A percentile compares a stretch with the other conserved stretches of the same genome.
These are phyloP conservation scores for Coleophoma cylindrospora DNA, from an alignment of 2,329 filamentous ascomycete genomes.

Conservation along the genomic window DNA sequence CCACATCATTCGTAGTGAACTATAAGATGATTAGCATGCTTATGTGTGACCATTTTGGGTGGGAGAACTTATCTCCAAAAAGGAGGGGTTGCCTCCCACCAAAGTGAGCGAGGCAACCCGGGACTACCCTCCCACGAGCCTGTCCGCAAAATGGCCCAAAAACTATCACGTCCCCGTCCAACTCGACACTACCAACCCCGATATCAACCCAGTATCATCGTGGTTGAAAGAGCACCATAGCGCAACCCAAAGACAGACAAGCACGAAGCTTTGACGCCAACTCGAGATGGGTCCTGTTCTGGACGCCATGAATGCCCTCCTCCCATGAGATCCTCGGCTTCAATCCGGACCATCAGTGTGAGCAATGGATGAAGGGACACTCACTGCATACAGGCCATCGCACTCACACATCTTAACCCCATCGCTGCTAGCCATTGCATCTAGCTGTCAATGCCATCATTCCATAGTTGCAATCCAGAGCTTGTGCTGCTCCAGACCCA, in stretches of 20 bases:
- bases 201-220: slow-evolving; percentile 4
- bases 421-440: slow-evolving; percentile 9
- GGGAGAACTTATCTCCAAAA: slow-evolving; percentile 26
- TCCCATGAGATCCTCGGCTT: no score
- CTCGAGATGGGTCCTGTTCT: slow-evolving; percentile 76
- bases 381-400: slow-evolving; percentile 18
- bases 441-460: slow-evolving; percentile 8
- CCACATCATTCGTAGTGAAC: no score
- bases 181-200: slow-evolving; percentile 12
- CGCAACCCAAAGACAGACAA: slow-evolving; percentile 53
- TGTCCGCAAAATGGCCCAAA: slow-evolving; percentile 14
- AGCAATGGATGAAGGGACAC: slow-evolving; percentile 10
- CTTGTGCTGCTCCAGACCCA: slow-evolving; percentile 15
- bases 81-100: slow-evolving; percentile 22
- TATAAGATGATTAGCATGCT: no score
- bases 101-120: slow-evolving; percentile 19
- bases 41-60: not conserved
- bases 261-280: slow-evolving; percentile 92
- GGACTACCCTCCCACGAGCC: slow-evolving; percentile 23
- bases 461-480: slow-evolving; percentile 11
- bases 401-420: slow-evolving; percentile 6
- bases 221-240: slow-evolving; percentile 9
- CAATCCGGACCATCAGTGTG: slow-evolving; percentile 10
- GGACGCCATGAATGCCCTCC: slow-evolving; percentile 11
- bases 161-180: slow-evolving; percentile 5